Conservation (phyloP, 805 yeast genomes). For the Monosporozyma aquatica region DNA sequence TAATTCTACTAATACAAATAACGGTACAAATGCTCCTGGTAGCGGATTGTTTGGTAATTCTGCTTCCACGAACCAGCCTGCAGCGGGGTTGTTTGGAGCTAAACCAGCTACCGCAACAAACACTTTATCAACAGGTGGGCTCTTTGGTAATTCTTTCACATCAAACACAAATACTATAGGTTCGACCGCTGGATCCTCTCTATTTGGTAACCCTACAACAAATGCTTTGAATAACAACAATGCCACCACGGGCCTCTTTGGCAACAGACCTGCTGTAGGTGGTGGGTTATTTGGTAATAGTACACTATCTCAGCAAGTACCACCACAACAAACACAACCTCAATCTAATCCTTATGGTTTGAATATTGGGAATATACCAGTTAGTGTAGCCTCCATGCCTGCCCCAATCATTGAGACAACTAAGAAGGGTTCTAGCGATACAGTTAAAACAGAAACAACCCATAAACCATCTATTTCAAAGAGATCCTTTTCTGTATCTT, state of each 20-base stretch:
- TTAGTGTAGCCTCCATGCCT: constrained; percentile 31
- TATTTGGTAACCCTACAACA: constrained; percentile 7
- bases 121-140: constrained; percentile 7
- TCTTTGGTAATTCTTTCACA: constrained; percentile 6
- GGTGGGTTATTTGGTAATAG: constrained; percentile 39
- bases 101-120: constrained; percentile 5
- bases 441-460: neutral
- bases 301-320: neutral
- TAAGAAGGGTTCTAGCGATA: neutral
- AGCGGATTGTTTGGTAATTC: constrained; percentile 21
- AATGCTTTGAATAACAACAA: neutral
- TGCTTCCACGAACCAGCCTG: constrained; percentile 6
- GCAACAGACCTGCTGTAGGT: constrained; percentile 14
- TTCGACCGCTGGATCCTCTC: constrained; percentile 5
- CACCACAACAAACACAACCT: constrained; percentile 1
- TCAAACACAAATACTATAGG: constrained; percentile 2
- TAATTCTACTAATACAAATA: constrained; percentile 3
- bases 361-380: constrained; percentile 23
- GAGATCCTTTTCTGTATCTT: constrained; percentile 15
- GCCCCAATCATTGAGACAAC: constrained; percentile 32
- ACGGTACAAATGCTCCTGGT: constrained; percentile 6
- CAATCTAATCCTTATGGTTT: constrained; percentile 26
- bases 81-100: constrained; percentile 17
- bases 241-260: constrained; percentile 22
- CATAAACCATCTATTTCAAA: constrained; percentile 3